Conservation (phyloP, 1,139 yeast genomes). For the Komagataea norvegica region DNA sequence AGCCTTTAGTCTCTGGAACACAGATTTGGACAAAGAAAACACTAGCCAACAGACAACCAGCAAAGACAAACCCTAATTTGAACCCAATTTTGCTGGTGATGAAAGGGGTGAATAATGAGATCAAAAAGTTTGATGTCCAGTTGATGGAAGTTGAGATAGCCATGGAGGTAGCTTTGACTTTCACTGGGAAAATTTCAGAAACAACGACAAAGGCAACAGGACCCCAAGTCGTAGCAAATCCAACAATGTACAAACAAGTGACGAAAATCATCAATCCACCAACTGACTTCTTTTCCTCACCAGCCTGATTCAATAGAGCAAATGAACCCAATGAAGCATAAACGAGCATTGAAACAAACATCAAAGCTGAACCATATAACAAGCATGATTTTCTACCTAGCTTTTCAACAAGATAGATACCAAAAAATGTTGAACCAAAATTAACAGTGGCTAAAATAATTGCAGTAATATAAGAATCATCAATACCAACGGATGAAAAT, state of each 20-base stretch:
- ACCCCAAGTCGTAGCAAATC: conserved; percentile 83
- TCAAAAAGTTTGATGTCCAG: conserved; percentile 73
- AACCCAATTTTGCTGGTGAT: conserved; percentile 49
- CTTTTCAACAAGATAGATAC: conserved; percentile 61
- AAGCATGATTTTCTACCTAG: conserved; percentile 65
- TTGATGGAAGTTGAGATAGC: conserved; percentile 68
- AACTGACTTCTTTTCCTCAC: conserved; percentile 34
- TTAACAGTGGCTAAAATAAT: conserved; percentile 72
- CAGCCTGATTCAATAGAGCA: conserved; percentile 32
- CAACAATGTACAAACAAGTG: conserved; percentile 69
- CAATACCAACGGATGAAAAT: conserved; percentile 45
- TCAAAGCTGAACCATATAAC: conserved; percentile 55
- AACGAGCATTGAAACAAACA: conserved; percentile 57
- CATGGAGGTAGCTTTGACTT: conserved; percentile 73
- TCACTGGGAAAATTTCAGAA: conserved; percentile 72
- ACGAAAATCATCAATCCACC: conserved; percentile 71
- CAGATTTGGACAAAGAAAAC: conserved; percentile 52
- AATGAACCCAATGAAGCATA: conserved; percentile 63
- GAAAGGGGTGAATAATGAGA: conserved; percentile 68
- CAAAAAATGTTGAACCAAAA: conserved; percentile 68
- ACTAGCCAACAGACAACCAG: conserved; percentile 56
- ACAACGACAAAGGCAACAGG: conserved; percentile 74
- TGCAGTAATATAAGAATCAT: conserved; percentile 43
- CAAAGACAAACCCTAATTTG: conserved; percentile 67
- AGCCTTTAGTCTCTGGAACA: conserved; percentile 72